Conservation (phyloP, 192 early-diverging fungal species). For the Mortierella alpina region DNA sequence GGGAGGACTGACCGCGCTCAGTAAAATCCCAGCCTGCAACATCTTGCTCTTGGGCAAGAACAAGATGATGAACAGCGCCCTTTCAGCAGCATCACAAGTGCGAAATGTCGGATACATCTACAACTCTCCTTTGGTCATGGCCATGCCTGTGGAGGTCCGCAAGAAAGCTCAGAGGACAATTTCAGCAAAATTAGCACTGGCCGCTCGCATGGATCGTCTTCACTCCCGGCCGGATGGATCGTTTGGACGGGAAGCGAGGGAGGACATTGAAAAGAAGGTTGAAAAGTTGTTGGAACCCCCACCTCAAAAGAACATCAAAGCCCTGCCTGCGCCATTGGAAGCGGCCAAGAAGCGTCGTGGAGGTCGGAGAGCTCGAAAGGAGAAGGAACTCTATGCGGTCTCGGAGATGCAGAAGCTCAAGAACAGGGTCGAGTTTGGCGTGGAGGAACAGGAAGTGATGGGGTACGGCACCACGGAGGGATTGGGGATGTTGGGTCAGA, state of each 20-base stretch:
- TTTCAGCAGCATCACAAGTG: conserved; percentile 72
- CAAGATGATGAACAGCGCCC: conserved; percentile 60
- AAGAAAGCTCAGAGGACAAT: conserved; percentile 83
- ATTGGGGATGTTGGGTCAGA: conserved; percentile 85
- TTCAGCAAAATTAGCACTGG: conserved; percentile 85
- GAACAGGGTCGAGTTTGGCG: conserved; percentile 94
- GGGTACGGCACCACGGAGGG: conserved; percentile 88
- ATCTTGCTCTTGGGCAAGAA: conserved; percentile 69
- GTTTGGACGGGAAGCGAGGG: conserved; percentile 74
- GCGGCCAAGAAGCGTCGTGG: conserved; percentile 90
- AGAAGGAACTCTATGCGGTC: conserved; percentile 83
- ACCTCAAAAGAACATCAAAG: conserved; percentile 85
- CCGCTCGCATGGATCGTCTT: conserved; percentile 87
- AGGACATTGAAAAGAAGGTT: conserved; percentile 89
- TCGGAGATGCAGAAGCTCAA: conserved; percentile 91
- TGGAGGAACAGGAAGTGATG: conserved; percentile 89
- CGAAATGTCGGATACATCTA: conserved; percentile 87
- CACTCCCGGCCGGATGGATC: conserved; percentile 78
- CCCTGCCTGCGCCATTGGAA: conserved; percentile 92
- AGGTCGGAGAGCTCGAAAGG: conserved; percentile 86
- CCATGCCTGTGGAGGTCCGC: conserved; percentile 78
- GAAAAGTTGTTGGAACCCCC: conserved; percentile 89
- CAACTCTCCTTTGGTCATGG: conserved; percentile 76
- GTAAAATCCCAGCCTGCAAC: conserved; percentile 93
- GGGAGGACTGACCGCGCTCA: conserved; percentile 87